Evolutionary conservation across 768 basidiomycete genomes (phyloP).

Genomic region (Macrolepiota albuminosa): DNA sequence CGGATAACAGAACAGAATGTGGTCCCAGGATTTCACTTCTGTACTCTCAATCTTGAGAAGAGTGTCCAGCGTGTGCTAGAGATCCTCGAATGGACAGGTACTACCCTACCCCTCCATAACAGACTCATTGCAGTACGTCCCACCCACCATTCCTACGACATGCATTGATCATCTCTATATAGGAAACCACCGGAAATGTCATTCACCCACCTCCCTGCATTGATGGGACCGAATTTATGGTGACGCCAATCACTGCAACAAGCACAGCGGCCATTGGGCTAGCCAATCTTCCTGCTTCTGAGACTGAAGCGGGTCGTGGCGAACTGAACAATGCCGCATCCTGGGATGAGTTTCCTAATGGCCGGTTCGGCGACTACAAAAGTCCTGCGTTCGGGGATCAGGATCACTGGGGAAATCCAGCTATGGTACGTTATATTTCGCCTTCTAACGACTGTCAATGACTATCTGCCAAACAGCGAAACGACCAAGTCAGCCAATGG

Average conservation of each 20-base stretch:
- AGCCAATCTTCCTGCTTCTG: constrained; percentile 39
- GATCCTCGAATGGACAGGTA: constrained; percentile 64
- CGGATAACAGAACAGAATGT: constrained; percentile 50
- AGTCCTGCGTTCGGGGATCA: constrained; percentile 91
- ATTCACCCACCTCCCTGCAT: constrained; percentile 21
- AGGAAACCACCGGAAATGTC: constrained; percentile 34
- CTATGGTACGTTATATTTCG: constrained; percentile 42
- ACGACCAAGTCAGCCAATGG: constrained; percentile 67
- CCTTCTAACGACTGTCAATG: not conserved
- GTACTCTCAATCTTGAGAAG: constrained; percentile 96
- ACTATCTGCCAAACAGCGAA: constrained; percentile 35
- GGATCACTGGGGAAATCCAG: constrained; percentile 72
- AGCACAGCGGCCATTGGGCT: constrained; percentile 56
- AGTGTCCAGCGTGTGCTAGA: constrained; percentile 87
- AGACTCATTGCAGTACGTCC: constrained; percentile 59
- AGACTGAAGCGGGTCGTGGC: constrained; percentile 60
- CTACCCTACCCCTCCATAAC: constrained; percentile 42
- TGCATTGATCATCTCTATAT: not conserved
- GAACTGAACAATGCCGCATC: constrained; percentile 73
- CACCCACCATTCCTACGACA: too few relatives aligned
- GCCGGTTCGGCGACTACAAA: constrained; percentile 95
- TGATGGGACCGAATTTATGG: constrained; percentile 35
- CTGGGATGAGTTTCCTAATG: constrained; percentile 98
- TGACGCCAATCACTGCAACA: constrained; percentile 64
- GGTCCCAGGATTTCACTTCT: constrained; percentile 83